Percentiles rank a stretch among this genome's conserved stretches.
These are phyloP conservation scores for Asterionellopsis glacialis DNA, from an alignment of 108 stramenopile genomes.

Conservation along the genomic window DNA sequence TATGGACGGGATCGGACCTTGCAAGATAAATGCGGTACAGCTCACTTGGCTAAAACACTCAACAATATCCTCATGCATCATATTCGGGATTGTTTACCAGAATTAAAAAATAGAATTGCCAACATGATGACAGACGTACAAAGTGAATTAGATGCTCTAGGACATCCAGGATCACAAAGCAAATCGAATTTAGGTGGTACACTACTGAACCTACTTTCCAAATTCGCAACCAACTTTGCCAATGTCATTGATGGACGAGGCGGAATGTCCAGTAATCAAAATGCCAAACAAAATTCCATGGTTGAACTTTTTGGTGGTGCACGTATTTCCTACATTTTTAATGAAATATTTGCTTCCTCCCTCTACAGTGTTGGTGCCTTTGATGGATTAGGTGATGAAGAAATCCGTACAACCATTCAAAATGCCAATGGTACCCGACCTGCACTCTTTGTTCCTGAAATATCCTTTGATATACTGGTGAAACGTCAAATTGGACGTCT, in stretches of 20 bases:
- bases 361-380: conserved; percentile 89
- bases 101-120: conserved; percentile 88
- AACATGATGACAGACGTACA: conserved; percentile 88
- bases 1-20: conserved; percentile 68
- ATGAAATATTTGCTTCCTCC: conserved; percentile 85
- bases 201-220: conserved; percentile 83
- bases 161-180: conserved; percentile 31
- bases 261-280: no score
- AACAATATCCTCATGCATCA: conserved; percentile 96
- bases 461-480: conserved; percentile 93
- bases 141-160: conserved; percentile 82
- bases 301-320: conserved; percentile 96
- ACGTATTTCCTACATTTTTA: conserved; percentile 92
- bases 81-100: conserved; percentile 95
- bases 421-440: conserved; percentile 95
- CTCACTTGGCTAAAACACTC: conserved; percentile 69
- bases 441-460: conserved; percentile 95
- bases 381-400: conserved; percentile 92
- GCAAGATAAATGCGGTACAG: conserved; percentile 66
- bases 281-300: no score
- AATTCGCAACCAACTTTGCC: conserved; percentile 89
- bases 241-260: conserved; percentile 86
- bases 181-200: conserved; percentile 60
- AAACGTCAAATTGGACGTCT: conserved; percentile 89
- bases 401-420: conserved; percentile 94